Evolutionary conservation across 306 rosid species (phyloP), one percentile per base, ranked within the genome.

Genomic region (Lupinus albus): DNA sequence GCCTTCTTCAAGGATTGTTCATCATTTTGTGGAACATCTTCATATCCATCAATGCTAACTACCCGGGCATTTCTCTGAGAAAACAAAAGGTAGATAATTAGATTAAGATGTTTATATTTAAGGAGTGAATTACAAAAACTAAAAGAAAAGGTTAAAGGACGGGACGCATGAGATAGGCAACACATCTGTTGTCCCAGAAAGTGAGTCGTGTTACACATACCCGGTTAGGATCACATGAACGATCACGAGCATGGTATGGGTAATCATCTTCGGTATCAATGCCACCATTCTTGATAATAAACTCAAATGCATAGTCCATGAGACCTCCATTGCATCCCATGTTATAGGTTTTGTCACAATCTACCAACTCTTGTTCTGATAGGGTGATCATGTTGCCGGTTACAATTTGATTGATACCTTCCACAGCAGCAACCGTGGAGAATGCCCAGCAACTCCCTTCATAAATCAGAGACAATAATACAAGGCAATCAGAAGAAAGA

Each of bases 361-460:
- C 97, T 16, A 93, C 97, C 67, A 93, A 70, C 59, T 93, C 98
- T 75, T 93, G 98, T 71, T 93, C 97, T 0, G 97, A 93, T 7
- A 93, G 61, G 32, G 91, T 39, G 63, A 82, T 61, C 3, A 87
- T 57, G 6, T 93, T 85, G 3, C 91, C 88, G 0, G 98, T 88
- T 20, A 82, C 91, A 53, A 89, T 90, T 71, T 88, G 63, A 48
- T 88, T 93, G 45, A 93, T 86, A 16, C 95, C 97, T 81, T 93
- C 97, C 54, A 93, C 97, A 0, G 88, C 96, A 13, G 63, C 97
- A 61, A 93, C 35, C 0, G 97, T 82, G 5, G 98, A 93, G 79
- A 93, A 93, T 8, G 98, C 91, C 98, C 97, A 93, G 54, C 96
- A 93, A 80, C 98, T 93, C 91, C 97, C 98, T 93, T 76, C 87